Conservation (phyloP, 2,329 filamentous ascomycete species). For the Didymella pinodella region DNA sequence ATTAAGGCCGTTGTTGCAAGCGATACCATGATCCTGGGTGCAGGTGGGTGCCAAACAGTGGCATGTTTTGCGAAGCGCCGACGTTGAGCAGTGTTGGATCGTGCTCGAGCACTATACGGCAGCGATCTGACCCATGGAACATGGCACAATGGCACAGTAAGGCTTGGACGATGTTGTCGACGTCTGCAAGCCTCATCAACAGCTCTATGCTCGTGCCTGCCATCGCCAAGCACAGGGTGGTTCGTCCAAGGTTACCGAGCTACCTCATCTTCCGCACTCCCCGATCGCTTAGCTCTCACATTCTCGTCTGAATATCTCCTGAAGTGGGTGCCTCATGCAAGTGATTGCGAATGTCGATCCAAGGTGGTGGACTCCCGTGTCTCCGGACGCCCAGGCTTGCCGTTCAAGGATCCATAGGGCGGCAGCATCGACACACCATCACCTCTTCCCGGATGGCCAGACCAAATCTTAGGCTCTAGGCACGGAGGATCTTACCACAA, state of each 20-base stretch:
- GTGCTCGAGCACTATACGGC: slow-evolving; percentile 6
- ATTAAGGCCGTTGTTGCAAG: slow-evolving; percentile 8
- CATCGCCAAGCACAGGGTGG: slow-evolving; percentile 6
- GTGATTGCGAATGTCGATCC: slow-evolving; percentile 16
- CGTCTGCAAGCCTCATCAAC: slow-evolving; percentile 20
- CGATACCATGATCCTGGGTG: slow-evolving; percentile 15
- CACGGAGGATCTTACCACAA: slow-evolving; percentile 15
- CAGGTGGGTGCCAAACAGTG: slow-evolving; percentile 16
- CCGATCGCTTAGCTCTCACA: slow-evolving; percentile 24
- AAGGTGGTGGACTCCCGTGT: slow-evolving; percentile 29
- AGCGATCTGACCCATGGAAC: slow-evolving; percentile 1
- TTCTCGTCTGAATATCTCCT: slow-evolving; percentile 11
- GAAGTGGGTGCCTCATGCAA: slow-evolving; percentile 10
- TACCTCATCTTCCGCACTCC: slow-evolving; percentile 24
- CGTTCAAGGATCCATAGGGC: slow-evolving; percentile 28
- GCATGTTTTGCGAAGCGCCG: slow-evolving; percentile 25
- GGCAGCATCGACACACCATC: slow-evolving; percentile 28
- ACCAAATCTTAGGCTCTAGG: slow-evolving; percentile 24
- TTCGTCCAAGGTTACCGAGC: slow-evolving; percentile 12
- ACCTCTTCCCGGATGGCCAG: slow-evolving; percentile 22
- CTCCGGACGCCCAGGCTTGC: slow-evolving; percentile 23
- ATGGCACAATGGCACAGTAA: not conserved
- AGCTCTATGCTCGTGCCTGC: slow-evolving; percentile 7
- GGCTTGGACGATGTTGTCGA: slow-evolving; percentile 14
- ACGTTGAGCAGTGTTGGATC: slow-evolving; percentile 7